Evolutionary conservation across 2,329 filamentous ascomycete species (phyloP).

Genomic region (Pseudocercospora cruenta): DNA sequence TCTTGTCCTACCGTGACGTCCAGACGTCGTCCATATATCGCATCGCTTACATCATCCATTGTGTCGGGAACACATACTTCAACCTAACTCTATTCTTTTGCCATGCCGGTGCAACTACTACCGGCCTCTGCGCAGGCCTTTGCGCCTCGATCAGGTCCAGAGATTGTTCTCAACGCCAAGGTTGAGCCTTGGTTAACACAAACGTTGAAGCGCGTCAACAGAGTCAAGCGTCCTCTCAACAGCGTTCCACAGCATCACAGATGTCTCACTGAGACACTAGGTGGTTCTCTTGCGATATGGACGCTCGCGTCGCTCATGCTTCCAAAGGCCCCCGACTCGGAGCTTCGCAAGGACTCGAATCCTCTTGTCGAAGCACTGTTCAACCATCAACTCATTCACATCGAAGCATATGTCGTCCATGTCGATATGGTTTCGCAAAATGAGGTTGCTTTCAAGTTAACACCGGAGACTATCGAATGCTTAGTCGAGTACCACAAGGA

Average conservation of each 20-base stretch:
- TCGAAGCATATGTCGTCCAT: slow-evolving; percentile 97
- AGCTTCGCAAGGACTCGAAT: slow-evolving; percentile 79
- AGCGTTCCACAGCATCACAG: slow-evolving; percentile 93
- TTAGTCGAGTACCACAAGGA: slow-evolving; percentile 97
- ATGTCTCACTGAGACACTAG: slow-evolving; percentile 93
- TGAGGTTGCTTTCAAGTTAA: slow-evolving; percentile 98
- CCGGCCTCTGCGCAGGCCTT: slow-evolving; percentile 96
- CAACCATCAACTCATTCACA: slow-evolving; percentile 89
- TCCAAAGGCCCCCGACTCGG: slow-evolving; percentile 81
- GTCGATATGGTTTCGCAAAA: slow-evolving; percentile 98
- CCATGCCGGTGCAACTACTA: slow-evolving; percentile 90
- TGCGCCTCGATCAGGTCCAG: slow-evolving; percentile 89
- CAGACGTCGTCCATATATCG: slow-evolving; percentile 35
- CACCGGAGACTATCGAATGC: slow-evolving; percentile 87
- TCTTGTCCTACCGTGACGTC: slow-evolving; percentile 25
- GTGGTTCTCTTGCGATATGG: slow-evolving; percentile 89
- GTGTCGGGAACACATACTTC: slow-evolving; percentile 28
- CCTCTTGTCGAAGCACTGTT: slow-evolving; percentile 83
- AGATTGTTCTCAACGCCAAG: slow-evolving; percentile 89
- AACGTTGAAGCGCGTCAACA: slow-evolving; percentile 94
- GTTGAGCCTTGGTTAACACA: slow-evolving; percentile 96
- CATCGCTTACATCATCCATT: slow-evolving; percentile 34
- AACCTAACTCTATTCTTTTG: slow-evolving; percentile 35
- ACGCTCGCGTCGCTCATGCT: slow-evolving; percentile 91
- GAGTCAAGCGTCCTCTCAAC: slow-evolving; percentile 95